Conservation (phyloP, 805 yeast genomes). For the Yarrowia keelungensis region DNA sequence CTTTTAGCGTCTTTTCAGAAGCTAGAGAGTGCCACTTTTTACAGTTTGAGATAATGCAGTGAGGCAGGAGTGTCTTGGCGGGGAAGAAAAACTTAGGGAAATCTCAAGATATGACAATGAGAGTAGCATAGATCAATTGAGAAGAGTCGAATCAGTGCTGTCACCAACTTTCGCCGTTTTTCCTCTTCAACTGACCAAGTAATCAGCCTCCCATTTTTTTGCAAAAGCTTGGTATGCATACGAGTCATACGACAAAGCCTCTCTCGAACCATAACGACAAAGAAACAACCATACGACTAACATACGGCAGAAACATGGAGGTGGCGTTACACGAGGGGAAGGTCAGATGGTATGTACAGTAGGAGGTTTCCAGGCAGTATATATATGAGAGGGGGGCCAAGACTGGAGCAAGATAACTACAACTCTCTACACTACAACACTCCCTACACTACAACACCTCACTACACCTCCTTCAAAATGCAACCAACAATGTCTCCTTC, state of each 20-base stretch:
- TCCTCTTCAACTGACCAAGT: no score
- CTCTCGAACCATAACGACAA: neutral
- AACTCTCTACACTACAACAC: no score
- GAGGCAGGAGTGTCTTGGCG: neutral
- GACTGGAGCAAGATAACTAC: no score
- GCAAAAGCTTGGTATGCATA: slow-evolving; percentile 30
- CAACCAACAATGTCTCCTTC: slow-evolving; percentile 5
- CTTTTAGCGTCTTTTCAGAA: neutral
- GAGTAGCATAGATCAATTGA: no score
- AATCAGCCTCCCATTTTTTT: neutral
- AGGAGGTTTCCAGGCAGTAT: no score
- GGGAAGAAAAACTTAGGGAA: no score
- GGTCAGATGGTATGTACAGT: neutral
- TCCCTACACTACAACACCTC: neutral
- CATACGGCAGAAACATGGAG: neutral
- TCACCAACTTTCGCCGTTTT: no score
- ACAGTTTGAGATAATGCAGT: slow-evolving; percentile 15
- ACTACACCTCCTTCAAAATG: neutral
- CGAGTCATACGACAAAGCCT: slow-evolving; percentile 13
- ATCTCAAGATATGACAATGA: no score
- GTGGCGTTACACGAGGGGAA: slow-evolving; percentile 20
- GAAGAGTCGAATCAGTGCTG: no score
- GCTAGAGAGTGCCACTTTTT: neutral
- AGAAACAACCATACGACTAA: neutral
- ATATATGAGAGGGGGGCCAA: no score